Conservation (phyloP, 2,329 filamentous ascomycete species). For the Penicillium concentricum region DNA sequence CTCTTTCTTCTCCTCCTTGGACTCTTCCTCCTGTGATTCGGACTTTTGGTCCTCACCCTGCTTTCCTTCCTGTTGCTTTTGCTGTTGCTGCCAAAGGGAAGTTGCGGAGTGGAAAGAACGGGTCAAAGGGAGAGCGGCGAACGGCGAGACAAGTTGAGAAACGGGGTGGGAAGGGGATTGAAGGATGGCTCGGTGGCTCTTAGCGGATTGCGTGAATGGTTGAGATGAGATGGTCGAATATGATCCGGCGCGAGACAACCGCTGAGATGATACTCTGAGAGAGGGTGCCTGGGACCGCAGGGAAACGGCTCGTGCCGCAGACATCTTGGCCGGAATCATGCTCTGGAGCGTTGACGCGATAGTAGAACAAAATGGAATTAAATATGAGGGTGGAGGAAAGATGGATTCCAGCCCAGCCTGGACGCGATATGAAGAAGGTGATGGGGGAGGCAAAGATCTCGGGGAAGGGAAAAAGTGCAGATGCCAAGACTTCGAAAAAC, state of each 20-base stretch:
- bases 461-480: constrained; percentile 37
- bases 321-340: constrained; percentile 43
- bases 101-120: constrained; percentile 39
- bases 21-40: constrained; percentile 45
- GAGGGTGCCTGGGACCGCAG: constrained; percentile 35
- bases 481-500: constrained; percentile 41
- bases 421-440: constrained; percentile 22
- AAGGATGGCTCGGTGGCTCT: constrained; percentile 34
- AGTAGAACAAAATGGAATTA: neutral
- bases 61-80: constrained; percentile 38
- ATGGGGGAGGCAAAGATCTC: constrained; percentile 26
- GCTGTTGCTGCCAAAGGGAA: constrained; percentile 35
- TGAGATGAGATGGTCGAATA: constrained; percentile 40
- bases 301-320: constrained; percentile 38
- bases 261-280: constrained; percentile 35
- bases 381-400: constrained; percentile 4
- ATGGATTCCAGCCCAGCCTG: constrained; percentile 23
- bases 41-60: constrained; percentile 36
- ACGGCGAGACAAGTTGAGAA: constrained; percentile 35
- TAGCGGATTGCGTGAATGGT: constrained; percentile 21
- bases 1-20: constrained; percentile 47
- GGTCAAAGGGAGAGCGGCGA: constrained; percentile 35
- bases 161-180: constrained; percentile 29
- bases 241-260: constrained; percentile 34
- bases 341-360: constrained; percentile 21